Evolutionary conservation across 2,329 filamentous ascomycete genomes (phyloP).

Genomic region (Chrysoporthe puriensis): DNA sequence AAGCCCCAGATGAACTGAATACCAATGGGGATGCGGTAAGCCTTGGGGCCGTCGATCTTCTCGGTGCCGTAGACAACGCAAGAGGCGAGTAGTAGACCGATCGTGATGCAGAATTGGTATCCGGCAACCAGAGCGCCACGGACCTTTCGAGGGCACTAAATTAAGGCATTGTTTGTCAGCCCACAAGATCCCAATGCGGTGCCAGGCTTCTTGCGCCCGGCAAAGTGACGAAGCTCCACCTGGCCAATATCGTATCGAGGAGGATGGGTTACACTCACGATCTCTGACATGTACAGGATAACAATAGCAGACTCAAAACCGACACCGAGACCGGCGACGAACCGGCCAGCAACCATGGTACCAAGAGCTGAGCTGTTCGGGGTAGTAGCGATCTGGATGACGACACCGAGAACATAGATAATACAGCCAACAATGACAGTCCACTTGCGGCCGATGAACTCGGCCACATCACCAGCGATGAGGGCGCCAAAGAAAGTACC

Average conservation of each 20-base stretch:
- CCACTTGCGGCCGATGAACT: conserved; percentile 73
- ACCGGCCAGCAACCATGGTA: conserved; percentile 72
- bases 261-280: conserved; percentile 48
- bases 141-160: conserved; percentile 66
- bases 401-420: conserved; percentile 71
- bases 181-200: too few species aligned
- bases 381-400: conserved; percentile 65
- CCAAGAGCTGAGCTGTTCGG: conserved; percentile 54
- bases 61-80: conserved; percentile 75
- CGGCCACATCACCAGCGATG: conserved; percentile 76
- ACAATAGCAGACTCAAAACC: conserved; percentile 81
- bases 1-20: conserved; percentile 82
- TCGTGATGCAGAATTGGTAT: conserved; percentile 83
- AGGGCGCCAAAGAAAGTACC: conserved; percentile 80
- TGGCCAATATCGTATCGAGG: too few species aligned
- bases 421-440: conserved; percentile 73
- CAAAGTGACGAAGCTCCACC: too few species aligned
- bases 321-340: conserved; percentile 77
- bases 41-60: conserved; percentile 61
- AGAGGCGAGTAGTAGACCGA: conserved; percentile 76
- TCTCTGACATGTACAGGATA: conserved; percentile 87
- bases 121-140: conserved; percentile 77
- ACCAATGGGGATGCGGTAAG: conserved; percentile 80
- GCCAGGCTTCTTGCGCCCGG: too few species aligned
- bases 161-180: conserved; percentile 30